Conservation (phyloP, 2,329 filamentous ascomycete genomes). For the Leptographium procerum region DNA sequence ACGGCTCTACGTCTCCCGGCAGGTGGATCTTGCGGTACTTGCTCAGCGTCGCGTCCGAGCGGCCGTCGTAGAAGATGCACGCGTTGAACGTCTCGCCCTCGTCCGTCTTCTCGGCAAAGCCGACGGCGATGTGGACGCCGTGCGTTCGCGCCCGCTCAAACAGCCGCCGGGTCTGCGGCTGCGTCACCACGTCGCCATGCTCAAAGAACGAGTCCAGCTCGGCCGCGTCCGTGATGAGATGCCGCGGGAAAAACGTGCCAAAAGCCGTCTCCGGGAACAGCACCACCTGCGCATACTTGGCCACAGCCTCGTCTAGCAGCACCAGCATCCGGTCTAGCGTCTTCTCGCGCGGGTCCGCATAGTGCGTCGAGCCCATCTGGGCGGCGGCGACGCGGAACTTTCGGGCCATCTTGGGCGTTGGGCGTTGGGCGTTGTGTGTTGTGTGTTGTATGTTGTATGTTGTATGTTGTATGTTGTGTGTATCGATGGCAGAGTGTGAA, state of each 20-base stretch:
- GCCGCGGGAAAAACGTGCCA: conserved; percentile 45
- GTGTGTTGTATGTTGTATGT: too few species aligned
- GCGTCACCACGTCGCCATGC: conserved; percentile 26
- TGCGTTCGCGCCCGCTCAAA: conserved; percentile 35
- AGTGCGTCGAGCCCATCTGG: conserved; percentile 38
- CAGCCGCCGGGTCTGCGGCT: conserved; percentile 33
- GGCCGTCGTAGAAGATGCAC: conserved; percentile 37
- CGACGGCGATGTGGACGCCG: conserved; percentile 38
- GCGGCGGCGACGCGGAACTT: conserved; percentile 31
- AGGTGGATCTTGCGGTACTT: conserved; percentile 47
- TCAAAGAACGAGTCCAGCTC: conserved; percentile 39
- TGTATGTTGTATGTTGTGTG: too few species aligned
- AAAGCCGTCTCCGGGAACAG: conserved; percentile 43
- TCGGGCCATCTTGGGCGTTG: conserved; percentile 4
- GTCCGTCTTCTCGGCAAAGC: conserved; percentile 38
- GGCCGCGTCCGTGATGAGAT: conserved; percentile 33
- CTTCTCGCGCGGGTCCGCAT: conserved; percentile 24
- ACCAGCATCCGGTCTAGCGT: conserved; percentile 35
- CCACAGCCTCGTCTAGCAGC: conserved; percentile 33
- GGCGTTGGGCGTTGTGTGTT: neutral
- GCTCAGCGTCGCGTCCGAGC: conserved; percentile 27
- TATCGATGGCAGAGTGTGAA: too few species aligned
- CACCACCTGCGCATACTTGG: conserved; percentile 33
- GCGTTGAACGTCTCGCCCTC: conserved; percentile 30
- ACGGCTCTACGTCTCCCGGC: conserved; percentile 40